Evolutionary conservation across 305 asterid species (phyloP).

Genomic region (Galium porrigens): DNA sequence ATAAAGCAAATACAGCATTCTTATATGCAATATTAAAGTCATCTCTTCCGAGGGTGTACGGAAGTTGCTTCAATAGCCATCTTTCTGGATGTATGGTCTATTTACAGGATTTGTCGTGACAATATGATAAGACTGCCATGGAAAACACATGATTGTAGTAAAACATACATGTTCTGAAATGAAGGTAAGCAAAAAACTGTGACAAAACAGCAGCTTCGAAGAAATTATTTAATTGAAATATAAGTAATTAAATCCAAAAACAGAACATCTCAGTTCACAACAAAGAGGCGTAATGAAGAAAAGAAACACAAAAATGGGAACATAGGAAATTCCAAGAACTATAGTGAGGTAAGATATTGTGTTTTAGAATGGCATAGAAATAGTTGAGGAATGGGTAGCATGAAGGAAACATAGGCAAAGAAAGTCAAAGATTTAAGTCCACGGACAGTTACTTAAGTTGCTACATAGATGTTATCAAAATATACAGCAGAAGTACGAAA

Average conservation of each 20-base stretch:
- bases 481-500: neutral
- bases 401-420: neutral
- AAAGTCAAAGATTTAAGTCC: neutral
- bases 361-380: neutral
- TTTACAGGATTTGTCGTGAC: neutral
- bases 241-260: neutral
- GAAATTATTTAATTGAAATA: too few species aligned
- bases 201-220: neutral
- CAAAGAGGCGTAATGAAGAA: neutral
- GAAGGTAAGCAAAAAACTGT: neutral
- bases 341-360: neutral
- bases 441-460: neutral
- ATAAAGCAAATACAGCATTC: neutral
- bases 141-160: neutral
- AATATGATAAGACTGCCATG: neutral
- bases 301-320: neutral
- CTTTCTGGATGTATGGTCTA: neutral
- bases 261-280: neutral
- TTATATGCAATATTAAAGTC: neutral
- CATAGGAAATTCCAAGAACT: neutral
- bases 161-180: neutral
- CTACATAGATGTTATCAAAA: neutral
- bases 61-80: neutral
- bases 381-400: neutral
- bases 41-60: neutral